Evolutionary conservation across 441 rosid species (phyloP).

Genomic region (Melastoma candidum): DNA sequence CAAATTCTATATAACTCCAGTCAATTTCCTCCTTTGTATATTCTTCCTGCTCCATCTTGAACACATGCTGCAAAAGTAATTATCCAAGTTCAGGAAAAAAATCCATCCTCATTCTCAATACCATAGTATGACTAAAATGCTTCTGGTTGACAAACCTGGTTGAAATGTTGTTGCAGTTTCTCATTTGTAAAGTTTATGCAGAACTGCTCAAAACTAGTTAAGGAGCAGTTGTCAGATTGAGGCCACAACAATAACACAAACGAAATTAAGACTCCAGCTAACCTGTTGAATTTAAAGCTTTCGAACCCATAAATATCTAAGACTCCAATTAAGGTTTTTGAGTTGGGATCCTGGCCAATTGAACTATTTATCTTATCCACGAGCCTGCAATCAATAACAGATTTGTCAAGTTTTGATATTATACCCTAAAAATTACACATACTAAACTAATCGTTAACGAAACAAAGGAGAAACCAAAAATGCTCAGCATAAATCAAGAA

Average conservation of each 20-base stretch:
- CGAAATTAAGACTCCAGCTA: conserved; percentile 10
- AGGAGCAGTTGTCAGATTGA: conserved; percentile 14
- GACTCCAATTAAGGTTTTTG: conserved; percentile 88
- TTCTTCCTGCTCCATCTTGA: conserved; percentile 99
- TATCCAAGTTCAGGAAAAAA: conserved; percentile 14
- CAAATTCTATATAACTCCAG: conserved; percentile 99
- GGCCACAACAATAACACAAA: not conserved
- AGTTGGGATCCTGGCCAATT: conserved; percentile 98
- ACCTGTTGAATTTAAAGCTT: conserved; percentile 98
- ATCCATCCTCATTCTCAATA: conserved; percentile 4
- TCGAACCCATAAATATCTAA: conserved; percentile 99
- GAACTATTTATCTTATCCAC: conserved; percentile 88
- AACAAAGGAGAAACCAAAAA: too few species aligned
- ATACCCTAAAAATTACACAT: not conserved
- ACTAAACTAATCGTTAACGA: too few species aligned
- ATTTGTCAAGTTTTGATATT: not conserved
- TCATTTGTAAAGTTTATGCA: conserved; percentile 99
- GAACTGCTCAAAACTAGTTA: conserved; percentile 90
- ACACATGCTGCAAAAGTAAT: conserved; percentile 73
- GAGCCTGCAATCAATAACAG: conserved; percentile 50
- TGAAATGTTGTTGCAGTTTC: conserved; percentile 98
- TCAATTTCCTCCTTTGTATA: conserved; percentile 98
- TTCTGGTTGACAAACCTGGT: conserved; percentile 51
- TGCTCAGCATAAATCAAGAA: too few species aligned
- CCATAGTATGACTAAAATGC: conserved; percentile 12